Evolutionary conservation across 106 monocot species (phyloP).

Genomic region (Dioscorea zingiberensis): DNA sequence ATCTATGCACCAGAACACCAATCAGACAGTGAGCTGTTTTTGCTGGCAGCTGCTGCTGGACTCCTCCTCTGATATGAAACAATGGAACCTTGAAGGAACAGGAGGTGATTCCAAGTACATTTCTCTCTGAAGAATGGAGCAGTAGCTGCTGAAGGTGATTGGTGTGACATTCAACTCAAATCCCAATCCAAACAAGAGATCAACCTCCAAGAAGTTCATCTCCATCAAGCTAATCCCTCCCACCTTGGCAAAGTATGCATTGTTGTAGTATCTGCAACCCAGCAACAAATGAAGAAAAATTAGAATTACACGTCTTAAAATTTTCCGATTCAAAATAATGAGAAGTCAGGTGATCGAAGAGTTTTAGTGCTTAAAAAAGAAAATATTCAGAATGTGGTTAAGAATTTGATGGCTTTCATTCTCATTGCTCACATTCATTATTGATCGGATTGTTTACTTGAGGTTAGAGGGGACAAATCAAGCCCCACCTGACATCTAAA

Average conservation of each 20-base stretch:
- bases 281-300: not conserved
- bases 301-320: too few relatives aligned
- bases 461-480: not conserved
- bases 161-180: slow-evolving; percentile 52
- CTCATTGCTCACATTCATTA: not conserved
- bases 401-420: not conserved
- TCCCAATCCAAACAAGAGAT: slow-evolving; percentile 43
- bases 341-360: too few relatives aligned
- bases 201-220: slow-evolving; percentile 59
- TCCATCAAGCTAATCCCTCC: slow-evolving; percentile 49
- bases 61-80: slow-evolving; percentile 17
- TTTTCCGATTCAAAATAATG: too few relatives aligned
- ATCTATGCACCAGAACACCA: not conserved
- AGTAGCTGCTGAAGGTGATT: slow-evolving; percentile 37
- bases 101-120: slow-evolving; percentile 24
- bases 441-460: not conserved
- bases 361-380: too few relatives aligned
- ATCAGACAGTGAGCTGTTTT: slow-evolving; percentile 17
- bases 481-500: not conserved
- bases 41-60: slow-evolving; percentile 19
- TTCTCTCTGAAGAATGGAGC: slow-evolving; percentile 38
- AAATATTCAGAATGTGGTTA: too few relatives aligned
- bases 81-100: slow-evolving; percentile 7
- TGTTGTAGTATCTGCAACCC: slow-evolving; percentile 49
- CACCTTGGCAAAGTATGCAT: slow-evolving; percentile 54